A percentile compares a stretch with the other conserved stretches of the same genome.
Evolutionary conservation across 2,329 filamentous ascomycete genomes (phyloP).

Genomic region (Phialophora chinensis): DNA sequence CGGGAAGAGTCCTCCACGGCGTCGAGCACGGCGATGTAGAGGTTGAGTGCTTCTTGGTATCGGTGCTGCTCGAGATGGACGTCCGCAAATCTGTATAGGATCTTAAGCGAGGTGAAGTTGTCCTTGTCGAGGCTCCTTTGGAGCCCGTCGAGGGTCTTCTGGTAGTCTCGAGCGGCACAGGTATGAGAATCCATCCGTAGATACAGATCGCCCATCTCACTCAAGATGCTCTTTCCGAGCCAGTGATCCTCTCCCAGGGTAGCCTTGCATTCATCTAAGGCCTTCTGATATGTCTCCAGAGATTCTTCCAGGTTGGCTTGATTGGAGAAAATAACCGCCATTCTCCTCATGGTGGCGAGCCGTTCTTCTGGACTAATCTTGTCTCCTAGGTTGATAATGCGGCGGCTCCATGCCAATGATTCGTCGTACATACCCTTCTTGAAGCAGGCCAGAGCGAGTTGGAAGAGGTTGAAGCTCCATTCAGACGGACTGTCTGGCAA

Average conservation of each 20-base stretch:
- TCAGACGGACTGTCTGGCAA: neutral
- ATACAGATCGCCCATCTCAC: neutral
- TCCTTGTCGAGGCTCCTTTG: neutral
- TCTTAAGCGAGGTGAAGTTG: neutral
- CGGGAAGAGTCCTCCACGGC: neutral
- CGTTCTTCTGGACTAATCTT: neutral
- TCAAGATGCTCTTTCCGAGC: neutral
- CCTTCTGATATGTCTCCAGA: neutral
- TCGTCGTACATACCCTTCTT: neutral
- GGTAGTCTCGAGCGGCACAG: neutral
- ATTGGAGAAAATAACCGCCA: neutral
- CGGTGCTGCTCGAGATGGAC: slow-evolving; percentile 8
- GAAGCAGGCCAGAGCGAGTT: neutral
- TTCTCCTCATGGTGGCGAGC: neutral
- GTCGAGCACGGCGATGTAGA: neutral
- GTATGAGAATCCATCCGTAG: neutral
- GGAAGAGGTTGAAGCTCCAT: neutral
- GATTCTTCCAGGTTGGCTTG: neutral
- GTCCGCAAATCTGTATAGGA: slow-evolving; percentile 1
- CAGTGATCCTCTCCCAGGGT: neutral
- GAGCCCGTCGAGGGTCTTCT: neutral
- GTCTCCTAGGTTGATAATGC: neutral
- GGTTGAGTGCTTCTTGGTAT: slow-evolving; percentile 7
- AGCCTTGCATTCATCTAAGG: neutral
- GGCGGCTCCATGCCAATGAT: neutral